Percentiles rank a stretch among this genome's conserved stretches.
phyloP scores from a whole-genome alignment of 2,329 filamentous ascomycete species.

The Pezicula neosporulosa region DNA sequence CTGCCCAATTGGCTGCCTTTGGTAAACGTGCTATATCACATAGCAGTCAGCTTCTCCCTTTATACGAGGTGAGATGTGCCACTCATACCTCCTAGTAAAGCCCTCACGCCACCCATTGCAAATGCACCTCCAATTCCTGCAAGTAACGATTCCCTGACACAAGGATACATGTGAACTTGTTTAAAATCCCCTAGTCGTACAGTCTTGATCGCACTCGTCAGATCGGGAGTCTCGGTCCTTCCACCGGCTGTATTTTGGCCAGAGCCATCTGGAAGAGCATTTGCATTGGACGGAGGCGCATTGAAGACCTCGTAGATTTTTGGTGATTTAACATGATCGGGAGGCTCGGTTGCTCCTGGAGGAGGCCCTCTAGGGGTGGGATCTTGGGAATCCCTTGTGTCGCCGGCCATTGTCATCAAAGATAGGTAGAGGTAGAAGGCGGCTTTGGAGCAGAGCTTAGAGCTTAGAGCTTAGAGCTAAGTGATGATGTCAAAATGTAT shows the following conservation, averaged over 20 bases:
- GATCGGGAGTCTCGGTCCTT: conserved; percentile 30
- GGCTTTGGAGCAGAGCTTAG: neutral
- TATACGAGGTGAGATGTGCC: neutral
- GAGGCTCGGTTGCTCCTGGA: conserved; percentile 30
- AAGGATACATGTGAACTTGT: conserved; percentile 74
- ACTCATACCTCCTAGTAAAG: conserved; percentile 67
- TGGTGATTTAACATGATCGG: conserved; percentile 30
- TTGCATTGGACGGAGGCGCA: conserved; percentile 23
- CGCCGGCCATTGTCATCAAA: conserved; percentile 27
- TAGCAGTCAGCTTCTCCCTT: conserved; percentile 4
- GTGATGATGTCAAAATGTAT: conserved; percentile 1
- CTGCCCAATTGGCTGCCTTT: conserved; percentile 80
- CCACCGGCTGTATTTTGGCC: conserved; percentile 30
- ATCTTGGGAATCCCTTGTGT: conserved; percentile 28
- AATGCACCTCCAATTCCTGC: conserved; percentile 80
- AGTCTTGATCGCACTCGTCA: conserved; percentile 62
- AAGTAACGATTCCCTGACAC: conserved; percentile 77
- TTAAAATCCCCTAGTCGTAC: conserved; percentile 68
- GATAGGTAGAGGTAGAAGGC: neutral
- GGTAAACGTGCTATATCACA: conserved; percentile 50
- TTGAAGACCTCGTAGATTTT: conserved; percentile 39
- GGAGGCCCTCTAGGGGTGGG: conserved; percentile 27
- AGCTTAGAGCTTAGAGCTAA: too few relatives aligned
- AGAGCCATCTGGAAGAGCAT: conserved; percentile 27
- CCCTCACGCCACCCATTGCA: conserved; percentile 69